These are phyloP conservation scores for Claviceps lovelessii DNA, from an alignment of 2,329 filamentous ascomycete genomes.

Conservation along the genomic window DNA sequence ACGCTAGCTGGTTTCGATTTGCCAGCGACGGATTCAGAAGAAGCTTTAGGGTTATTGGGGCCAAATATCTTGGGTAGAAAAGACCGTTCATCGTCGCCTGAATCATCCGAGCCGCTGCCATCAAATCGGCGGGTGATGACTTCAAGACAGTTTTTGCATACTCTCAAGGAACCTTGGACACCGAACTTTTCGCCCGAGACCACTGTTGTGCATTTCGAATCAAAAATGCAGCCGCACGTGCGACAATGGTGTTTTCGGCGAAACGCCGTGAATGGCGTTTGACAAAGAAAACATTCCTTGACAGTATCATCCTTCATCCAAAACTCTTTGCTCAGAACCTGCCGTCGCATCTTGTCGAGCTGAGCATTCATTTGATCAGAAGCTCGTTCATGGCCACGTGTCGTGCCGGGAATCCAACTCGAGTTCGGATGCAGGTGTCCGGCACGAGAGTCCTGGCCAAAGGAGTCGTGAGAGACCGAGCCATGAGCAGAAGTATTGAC, in stretches of 20 bases:
- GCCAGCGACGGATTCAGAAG: conserved; percentile 2
- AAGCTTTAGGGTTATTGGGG: conserved; percentile 20
- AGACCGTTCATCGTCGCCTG: conserved; percentile 62
- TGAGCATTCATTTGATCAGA: conserved; percentile 46
- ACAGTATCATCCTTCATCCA: conserved; percentile 99
- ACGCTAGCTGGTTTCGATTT: conserved; percentile 14
- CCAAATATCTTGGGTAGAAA: conserved; percentile 52
- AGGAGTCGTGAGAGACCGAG: conserved; percentile 42
- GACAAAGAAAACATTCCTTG: conserved; percentile 91
- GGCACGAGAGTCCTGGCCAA: conserved; percentile 31
- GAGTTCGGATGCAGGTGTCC: conserved; percentile 31
- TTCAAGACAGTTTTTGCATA: conserved; percentile 83
- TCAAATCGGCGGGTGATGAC: conserved; percentile 87
- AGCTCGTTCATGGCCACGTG: conserved; percentile 36
- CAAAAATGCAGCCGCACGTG: conserved; percentile 95
- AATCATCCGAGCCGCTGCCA: conserved; percentile 75
- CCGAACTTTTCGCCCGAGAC: conserved; percentile 80
- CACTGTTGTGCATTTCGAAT: conserved; percentile 88
- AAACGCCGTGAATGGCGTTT: conserved; percentile 81
- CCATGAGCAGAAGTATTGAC: conserved; percentile 45
- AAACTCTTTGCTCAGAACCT: conserved; percentile 85
- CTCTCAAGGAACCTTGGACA: conserved; percentile 66
- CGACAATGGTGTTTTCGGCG: conserved; percentile 93
- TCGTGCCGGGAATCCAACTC: conserved; percentile 41
- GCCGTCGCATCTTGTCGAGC: conserved; percentile 62